Base-by-base conservation (phyloP, 1,139 yeast species). In the Petasospora fabianii region DNA sequence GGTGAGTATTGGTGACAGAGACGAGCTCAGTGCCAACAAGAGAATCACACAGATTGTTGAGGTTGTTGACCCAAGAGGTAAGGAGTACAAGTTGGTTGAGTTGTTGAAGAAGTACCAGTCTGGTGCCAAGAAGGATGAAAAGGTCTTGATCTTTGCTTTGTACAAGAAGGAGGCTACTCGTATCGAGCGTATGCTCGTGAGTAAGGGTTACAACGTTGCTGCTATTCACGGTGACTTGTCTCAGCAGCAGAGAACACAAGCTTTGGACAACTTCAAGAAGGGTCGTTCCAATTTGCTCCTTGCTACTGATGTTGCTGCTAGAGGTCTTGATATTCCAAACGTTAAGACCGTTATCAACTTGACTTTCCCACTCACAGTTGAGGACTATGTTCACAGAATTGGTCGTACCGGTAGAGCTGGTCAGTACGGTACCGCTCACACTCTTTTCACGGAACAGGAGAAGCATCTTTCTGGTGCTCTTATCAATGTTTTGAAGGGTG, bases 391-490 rank as follows among this genome's bases (percentile, higher is more conserved):
- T 35, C 98, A 92, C 64, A 79, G 98, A 67, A 92, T 92, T 53
- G 98, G 98, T 51, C 83, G 98, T 73, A 92, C 98, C 14, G 98
- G 98, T 47, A 82, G 99, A 68, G 98, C 98, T 13, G 98, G 98
- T 32, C 87, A 84, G 64, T 72, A 88, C 2, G 99, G 99, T 58
- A 77, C 79, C 48, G 96, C 99, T 15, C 95, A 90, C 59, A 92
- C 98, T 1, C 71, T 92, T 40, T 92, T 92, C 68, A 94, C 99
- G 8, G 97, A 90, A 53, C 95, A 90, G 56, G 98, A 92, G 61
- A 92, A 92, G 65, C 98, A 92, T 61, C 73, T 94, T 41, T 84
- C 96, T 48, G 99, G 99, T 47, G 97, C 96, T 4, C 71, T 92
- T 53, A 83, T 86, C 67, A 92, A 92, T 60, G 88, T 92, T 35